Evolutionary conservation across 2,329 filamentous ascomycete genomes (phyloP).

Genomic region (Neocatenulostroma microsporum): DNA sequence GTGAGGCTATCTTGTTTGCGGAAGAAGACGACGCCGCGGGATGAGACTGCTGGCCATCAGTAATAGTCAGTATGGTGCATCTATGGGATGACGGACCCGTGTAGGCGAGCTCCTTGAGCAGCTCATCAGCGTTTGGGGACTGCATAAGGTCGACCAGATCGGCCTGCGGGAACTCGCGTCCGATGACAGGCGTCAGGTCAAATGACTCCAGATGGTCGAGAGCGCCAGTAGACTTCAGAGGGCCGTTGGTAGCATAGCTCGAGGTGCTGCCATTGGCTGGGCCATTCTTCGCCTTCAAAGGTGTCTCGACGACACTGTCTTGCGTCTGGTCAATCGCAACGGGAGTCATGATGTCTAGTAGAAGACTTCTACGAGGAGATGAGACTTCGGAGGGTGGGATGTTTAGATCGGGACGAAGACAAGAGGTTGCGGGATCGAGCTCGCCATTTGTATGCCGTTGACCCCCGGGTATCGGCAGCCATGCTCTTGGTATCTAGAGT

Average conservation of each 20-base stretch:
- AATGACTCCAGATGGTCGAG: neutral
- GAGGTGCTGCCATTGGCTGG: neutral
- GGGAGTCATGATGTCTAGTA: no score
- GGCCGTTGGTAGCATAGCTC: neutral
- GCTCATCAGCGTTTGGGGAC: constrained; percentile 30
- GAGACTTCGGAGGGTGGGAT: no score
- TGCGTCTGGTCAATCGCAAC: no score
- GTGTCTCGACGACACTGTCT: no score
- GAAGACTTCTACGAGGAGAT: no score
- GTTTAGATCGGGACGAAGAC: no score
- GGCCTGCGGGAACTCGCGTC: constrained; percentile 38
- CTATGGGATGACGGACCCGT: constrained; percentile 41
- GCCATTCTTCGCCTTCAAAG: neutral
- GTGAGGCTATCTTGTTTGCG: constrained; percentile 32
- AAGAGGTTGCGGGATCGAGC: no score
- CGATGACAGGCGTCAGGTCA: constrained; percentile 46
- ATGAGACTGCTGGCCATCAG: constrained; percentile 13
- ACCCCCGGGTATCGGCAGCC: no score
- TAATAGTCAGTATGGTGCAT: neutral
- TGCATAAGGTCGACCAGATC: constrained; percentile 30
- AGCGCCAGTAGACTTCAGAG: neutral
- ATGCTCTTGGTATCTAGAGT: no score
- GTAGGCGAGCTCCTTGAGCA: constrained; percentile 40
- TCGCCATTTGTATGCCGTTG: no score
- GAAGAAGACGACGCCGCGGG: constrained; percentile 22